These are phyloP conservation scores for Ophiostoma sp. DNA, from an alignment of 2,329 filamentous ascomycete species.

Conservation along the genomic window DNA sequence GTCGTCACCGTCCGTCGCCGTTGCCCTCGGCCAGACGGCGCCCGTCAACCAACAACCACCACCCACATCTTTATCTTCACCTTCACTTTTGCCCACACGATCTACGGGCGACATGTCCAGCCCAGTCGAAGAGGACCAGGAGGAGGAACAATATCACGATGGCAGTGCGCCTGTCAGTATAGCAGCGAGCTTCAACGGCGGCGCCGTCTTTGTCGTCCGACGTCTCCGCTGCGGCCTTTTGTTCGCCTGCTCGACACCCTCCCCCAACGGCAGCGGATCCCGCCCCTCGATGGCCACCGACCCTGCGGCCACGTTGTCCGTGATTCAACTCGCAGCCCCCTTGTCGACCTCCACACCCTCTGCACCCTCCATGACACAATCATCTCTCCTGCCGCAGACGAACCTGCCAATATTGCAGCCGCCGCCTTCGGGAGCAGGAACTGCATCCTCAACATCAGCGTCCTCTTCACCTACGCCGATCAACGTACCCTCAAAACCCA, in stretches of 20 bases:
- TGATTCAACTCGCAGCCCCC: background rate
- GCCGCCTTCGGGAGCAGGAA: background rate
- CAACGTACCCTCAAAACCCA: background rate
- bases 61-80: background rate
- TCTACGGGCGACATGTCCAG: background rate
- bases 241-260: conserved; percentile 60
- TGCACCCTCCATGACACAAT: background rate
- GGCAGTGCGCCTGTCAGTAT: conserved; percentile 38
- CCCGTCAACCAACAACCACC: conserved; percentile 15
- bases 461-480: background rate
- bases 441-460: background rate
- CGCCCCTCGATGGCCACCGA: conserved; percentile 17
- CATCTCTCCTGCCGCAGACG: conserved; percentile 21
- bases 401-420: background rate
- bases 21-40: conserved; percentile 31
- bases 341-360: background rate
- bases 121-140: conserved; percentile 33
- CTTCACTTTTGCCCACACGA: background rate
- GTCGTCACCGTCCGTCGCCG: conserved; percentile 40
- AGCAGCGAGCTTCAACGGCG: conserved; percentile 56
- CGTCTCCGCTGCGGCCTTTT: conserved; percentile 59
- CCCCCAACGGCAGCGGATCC: conserved; percentile 29
- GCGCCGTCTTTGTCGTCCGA: conserved; percentile 59
- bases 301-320: background rate
- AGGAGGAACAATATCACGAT: conserved; percentile 29